Evolutionary conservation across 306 rosid genomes (phyloP).

Genomic region (Sicyos edulis): DNA sequence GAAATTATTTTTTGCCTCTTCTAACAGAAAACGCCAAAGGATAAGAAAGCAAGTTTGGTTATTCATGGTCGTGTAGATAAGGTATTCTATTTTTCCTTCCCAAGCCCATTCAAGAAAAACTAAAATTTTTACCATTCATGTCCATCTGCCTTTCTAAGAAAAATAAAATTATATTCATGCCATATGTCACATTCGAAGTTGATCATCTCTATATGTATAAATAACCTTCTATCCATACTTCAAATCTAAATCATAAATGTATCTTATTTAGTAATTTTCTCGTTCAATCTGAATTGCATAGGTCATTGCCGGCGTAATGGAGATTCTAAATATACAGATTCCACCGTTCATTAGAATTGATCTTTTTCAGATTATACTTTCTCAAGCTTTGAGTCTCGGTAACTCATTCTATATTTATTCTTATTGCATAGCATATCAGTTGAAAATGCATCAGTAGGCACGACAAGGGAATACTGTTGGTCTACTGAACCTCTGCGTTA

Average conservation of each 20-base stretch:
- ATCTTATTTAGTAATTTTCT: slow-evolving; percentile 2
- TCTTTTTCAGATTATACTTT: slow-evolving; percentile 72
- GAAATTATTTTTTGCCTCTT: slow-evolving; percentile 24
- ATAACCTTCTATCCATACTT: background rate
- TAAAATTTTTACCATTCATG: background rate
- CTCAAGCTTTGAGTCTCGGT: slow-evolving; percentile 76
- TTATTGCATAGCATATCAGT: slow-evolving; percentile 1
- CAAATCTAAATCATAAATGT: background rate
- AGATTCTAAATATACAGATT: slow-evolving; percentile 62
- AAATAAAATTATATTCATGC: background rate
- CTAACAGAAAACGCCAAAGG: slow-evolving; percentile 92
- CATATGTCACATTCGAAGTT: background rate
- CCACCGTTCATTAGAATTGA: slow-evolving; percentile 88
- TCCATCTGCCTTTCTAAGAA: background rate
- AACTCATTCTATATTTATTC: slow-evolving; percentile 31
- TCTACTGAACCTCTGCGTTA: slow-evolving; percentile 3
- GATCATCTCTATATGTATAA: background rate
- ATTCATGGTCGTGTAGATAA: slow-evolving; percentile 83
- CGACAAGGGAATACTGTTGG: background rate
- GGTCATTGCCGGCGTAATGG: slow-evolving; percentile 87
- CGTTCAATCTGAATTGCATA: slow-evolving; percentile 30
- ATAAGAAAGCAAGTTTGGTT: slow-evolving; percentile 85
- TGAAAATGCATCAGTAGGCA: background rate
- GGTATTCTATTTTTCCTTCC: slow-evolving; percentile 44
- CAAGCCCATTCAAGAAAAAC: background rate